These are phyloP conservation scores for Choiromyces venosus DNA, from an alignment of 495 filamentous ascomycete genomes.

Conservation along the genomic window DNA sequence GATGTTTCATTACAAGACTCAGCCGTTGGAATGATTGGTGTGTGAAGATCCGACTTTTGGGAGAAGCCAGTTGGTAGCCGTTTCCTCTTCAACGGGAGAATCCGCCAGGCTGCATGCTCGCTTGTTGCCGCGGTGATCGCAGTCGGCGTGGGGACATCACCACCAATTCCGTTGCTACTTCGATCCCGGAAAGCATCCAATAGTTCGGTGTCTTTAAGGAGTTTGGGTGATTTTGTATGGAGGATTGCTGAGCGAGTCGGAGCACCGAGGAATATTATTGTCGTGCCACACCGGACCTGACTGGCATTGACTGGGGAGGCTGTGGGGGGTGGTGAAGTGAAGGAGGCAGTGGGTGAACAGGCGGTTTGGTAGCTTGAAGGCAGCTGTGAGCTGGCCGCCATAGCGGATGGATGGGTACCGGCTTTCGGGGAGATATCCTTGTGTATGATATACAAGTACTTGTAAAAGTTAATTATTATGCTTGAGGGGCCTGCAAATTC, in stretches of 20 bases:
- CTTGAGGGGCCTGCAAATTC: neutral
- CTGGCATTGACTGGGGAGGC: conserved; percentile 18
- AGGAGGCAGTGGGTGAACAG: conserved; percentile 1
- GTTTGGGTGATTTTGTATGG: conserved; percentile 3
- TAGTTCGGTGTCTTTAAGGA: conserved; percentile 9
- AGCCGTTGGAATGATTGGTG: conserved; percentile 15
- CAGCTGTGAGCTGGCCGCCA: conserved; percentile 16
- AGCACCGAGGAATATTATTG: conserved; percentile 29
- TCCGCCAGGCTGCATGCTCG: conserved; percentile 32
- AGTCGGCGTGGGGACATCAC: conserved; percentile 19
- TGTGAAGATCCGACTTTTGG: conserved; percentile 18
- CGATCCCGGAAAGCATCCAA: conserved; percentile 15
- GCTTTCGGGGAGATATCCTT: conserved; percentile 19
- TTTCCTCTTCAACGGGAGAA: conserved; percentile 33
- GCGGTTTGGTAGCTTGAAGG: conserved; percentile 33
- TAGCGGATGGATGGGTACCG: neutral
- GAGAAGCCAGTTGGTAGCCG: conserved; percentile 28
- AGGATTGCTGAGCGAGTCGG: conserved; percentile 19
- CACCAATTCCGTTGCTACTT: conserved; percentile 9
- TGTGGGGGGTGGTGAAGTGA: neutral
- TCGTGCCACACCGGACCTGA: conserved; percentile 14
- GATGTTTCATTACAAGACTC: neutral
- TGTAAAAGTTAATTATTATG: neutral
- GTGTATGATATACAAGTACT: neutral
- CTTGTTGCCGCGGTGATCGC: conserved; percentile 16